Evolutionary conservation across 2,329 filamentous ascomycete species (phyloP).

Genomic region (Cladophialophora immunda): DNA sequence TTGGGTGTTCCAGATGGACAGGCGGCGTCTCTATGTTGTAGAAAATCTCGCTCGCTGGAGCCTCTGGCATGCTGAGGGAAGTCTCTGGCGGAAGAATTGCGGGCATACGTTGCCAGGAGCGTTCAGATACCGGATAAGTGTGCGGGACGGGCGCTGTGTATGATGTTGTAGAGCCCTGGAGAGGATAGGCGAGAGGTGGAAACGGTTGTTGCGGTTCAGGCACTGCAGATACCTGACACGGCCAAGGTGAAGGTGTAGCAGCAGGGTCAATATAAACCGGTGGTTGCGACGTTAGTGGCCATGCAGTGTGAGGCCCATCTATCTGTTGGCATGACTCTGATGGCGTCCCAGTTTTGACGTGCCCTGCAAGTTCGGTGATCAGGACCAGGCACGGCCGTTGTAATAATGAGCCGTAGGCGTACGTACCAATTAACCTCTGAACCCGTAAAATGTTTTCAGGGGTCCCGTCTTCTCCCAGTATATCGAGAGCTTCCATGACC

Average conservation of each 20-base stretch:
- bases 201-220: not conserved
- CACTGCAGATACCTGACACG: not conserved
- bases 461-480: slow-evolving; percentile 17
- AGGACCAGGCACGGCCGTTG: not conserved
- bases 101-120: not conserved
- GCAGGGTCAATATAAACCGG: not conserved
- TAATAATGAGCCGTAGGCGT: not conserved
- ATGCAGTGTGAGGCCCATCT: not conserved
- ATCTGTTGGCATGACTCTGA: not conserved
- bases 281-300: not conserved
- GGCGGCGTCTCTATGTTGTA: not conserved
- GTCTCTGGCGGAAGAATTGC: not conserved
- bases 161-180: not conserved
- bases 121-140: not conserved
- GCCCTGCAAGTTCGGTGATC: slow-evolving; percentile 2
- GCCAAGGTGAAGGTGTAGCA: not conserved
- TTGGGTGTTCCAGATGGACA: not conserved
- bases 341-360: slow-evolving; percentile 5
- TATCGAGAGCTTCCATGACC: slow-evolving; percentile 26
- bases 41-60: not conserved
- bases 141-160: not conserved
- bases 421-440: slow-evolving; percentile 21
- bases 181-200: not conserved
- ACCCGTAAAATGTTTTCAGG: slow-evolving; percentile 21
- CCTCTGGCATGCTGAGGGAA: not conserved